Percentiles rank a stretch among this genome's conserved stretches.
Evolutionary conservation across 331 rosid species (phyloP).

Genomic region (Malus hybrid): DNA sequence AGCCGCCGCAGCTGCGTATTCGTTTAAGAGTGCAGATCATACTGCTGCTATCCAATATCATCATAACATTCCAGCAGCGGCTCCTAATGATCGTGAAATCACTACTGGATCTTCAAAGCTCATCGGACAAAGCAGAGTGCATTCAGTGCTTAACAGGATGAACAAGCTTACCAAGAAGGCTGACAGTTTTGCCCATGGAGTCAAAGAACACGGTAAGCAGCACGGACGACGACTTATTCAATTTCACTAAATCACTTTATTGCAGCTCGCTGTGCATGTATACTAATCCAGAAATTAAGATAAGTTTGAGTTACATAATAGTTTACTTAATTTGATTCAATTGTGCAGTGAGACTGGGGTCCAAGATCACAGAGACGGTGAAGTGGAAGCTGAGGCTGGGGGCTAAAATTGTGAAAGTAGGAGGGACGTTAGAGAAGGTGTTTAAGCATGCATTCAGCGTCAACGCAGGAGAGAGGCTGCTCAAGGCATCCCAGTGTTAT

Average conservation of each 20-base stretch:
- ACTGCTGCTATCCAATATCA: conserved; percentile 9
- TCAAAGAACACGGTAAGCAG: conserved; percentile 37
- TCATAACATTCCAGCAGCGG: neutral
- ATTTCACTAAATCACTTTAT: neutral
- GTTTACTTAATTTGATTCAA: neutral
- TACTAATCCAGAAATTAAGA: neutral
- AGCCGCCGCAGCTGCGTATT: conserved; percentile 20
- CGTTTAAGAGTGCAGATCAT: conserved; percentile 31
- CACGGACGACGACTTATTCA: neutral
- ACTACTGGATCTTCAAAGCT: conserved; percentile 18
- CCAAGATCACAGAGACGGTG: conserved; percentile 55
- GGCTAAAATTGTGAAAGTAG: conserved; percentile 59
- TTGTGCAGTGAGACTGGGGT: conserved; percentile 40
- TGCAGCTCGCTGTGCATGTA: neutral
- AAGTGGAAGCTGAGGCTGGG: conserved; percentile 67
- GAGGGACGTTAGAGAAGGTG: conserved; percentile 49
- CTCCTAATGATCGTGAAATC: conserved; percentile 2
- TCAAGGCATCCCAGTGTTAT: conserved; percentile 61
- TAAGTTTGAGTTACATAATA: neutral
- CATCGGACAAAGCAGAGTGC: conserved; percentile 26
- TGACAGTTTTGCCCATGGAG: conserved; percentile 29
- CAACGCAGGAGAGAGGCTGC: conserved; percentile 52
- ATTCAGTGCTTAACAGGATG: conserved; percentile 23
- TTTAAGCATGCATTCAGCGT: conserved; percentile 43
- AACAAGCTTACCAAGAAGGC: conserved; percentile 34